Conservation (phyloP, 176 grass and related monocot species). For the Oryza longistaminata region DNA sequence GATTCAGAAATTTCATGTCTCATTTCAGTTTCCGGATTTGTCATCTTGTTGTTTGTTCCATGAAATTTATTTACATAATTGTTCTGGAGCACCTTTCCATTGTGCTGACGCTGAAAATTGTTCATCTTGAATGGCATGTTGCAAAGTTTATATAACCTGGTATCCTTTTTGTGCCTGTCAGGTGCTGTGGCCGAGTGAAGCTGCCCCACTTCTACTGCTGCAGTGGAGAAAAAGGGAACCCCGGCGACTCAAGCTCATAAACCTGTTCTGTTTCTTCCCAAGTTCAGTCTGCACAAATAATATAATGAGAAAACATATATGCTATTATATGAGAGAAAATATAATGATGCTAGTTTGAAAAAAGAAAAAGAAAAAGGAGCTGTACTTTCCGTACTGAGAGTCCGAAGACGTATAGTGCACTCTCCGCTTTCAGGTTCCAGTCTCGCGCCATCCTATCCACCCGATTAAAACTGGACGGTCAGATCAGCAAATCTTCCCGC, state of each 20-base stretch:
- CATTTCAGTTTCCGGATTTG: conserved; percentile 16
- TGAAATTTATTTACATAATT: not conserved
- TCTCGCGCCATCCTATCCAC: not conserved
- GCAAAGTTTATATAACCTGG: not conserved
- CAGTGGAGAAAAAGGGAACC: conserved; percentile 71
- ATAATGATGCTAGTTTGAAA: too few species aligned
- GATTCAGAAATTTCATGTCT: too few species aligned
- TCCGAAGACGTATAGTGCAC: too few species aligned
- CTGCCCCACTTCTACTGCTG: conserved; percentile 94
- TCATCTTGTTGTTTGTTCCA: not conserved
- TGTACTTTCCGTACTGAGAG: too few species aligned
- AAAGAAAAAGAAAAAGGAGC: too few species aligned
- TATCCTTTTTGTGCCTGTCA: conserved; percentile 31
- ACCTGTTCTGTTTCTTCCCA: too few species aligned
- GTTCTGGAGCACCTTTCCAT: not conserved
- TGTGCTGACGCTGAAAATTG: not conserved
- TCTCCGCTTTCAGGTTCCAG: too few species aligned
- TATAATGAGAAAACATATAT: too few species aligned
- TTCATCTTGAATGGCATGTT: not conserved
- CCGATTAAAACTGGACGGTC: conserved; percentile 21
- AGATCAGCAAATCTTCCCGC: conserved; percentile 15
- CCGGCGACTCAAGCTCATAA: conserved; percentile 44
- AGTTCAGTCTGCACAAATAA: not conserved
- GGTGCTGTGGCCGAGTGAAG: conserved; percentile 90
- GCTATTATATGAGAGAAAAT: too few species aligned